Conservation (phyloP, 768 basidiomycete genomes). For the Lactifluus pinguis region DNA sequence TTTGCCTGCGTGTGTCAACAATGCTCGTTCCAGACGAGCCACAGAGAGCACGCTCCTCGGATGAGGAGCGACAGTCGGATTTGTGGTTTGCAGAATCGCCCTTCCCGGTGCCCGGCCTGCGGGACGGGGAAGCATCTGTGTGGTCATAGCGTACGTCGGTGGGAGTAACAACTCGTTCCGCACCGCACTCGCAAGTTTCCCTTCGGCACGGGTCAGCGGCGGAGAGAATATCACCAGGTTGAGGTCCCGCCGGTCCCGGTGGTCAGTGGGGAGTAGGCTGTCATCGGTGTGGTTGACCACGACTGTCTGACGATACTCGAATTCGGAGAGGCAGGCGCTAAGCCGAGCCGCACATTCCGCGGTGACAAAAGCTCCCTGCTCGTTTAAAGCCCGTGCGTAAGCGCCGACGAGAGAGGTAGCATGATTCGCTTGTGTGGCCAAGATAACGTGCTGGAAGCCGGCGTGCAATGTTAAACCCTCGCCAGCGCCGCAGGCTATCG, state of each 20-base stretch:
- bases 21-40: constrained; percentile 53
- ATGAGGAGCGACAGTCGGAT: constrained; percentile 50
- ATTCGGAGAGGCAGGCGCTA: constrained; percentile 40
- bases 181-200: background rate
- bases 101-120: constrained; percentile 28
- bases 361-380: background rate
- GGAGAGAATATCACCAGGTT: constrained; percentile 41
- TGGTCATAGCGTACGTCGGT: constrained; percentile 57
- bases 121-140: constrained; percentile 45
- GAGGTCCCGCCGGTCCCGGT: constrained; percentile 49
- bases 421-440: constrained; percentile 67
- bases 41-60: constrained; percentile 44
- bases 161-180: constrained; percentile 28
- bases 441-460: constrained; percentile 58
- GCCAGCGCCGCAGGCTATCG: constrained; percentile 31
- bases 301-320: constrained; percentile 46
- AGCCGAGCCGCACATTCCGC: constrained; percentile 30
- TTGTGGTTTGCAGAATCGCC: constrained; percentile 61
- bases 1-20: constrained; percentile 44
- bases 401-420: constrained; percentile 45
- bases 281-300: constrained; percentile 67
- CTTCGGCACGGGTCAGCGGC: background rate
- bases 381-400: constrained; percentile 35
- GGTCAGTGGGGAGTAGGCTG: constrained; percentile 43
- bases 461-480: constrained; percentile 23